Evolutionary conservation across 192 early-diverging fungal genomes (phyloP).

Genomic region (Podila epigama): DNA sequence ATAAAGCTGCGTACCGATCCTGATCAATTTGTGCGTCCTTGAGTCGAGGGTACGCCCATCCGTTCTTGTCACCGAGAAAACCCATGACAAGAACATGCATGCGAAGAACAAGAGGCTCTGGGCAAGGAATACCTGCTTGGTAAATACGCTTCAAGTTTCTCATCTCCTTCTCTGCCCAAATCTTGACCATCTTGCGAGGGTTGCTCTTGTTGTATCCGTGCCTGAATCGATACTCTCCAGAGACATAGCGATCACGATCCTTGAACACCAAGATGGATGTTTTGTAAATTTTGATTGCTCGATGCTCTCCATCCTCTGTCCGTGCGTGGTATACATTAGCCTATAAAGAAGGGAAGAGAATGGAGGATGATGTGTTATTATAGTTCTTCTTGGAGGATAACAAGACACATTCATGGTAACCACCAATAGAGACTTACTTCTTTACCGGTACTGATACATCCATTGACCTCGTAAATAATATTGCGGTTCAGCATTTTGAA

Average conservation of each 20-base stretch:
- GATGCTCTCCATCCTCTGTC: conserved; percentile 81
- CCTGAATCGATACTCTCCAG: conserved; percentile 94
- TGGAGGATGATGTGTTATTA: background rate
- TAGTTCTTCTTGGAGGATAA: too few relatives aligned
- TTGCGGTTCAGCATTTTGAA: conserved; percentile 94
- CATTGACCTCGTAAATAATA: conserved; percentile 92
- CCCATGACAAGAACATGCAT: conserved; percentile 97
- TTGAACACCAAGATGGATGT: conserved; percentile 98
- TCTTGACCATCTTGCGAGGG: conserved; percentile 97
- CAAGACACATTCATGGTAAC: background rate
- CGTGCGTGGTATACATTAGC: conserved; percentile 98
- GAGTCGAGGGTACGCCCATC: conserved; percentile 93
- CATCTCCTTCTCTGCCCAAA: conserved; percentile 99
- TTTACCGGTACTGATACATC: conserved; percentile 97
- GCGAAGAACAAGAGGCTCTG: conserved; percentile 84
- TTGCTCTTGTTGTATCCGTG: conserved; percentile 95
- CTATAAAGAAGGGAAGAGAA: conserved; percentile 39
- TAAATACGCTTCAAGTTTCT: conserved; percentile 93
- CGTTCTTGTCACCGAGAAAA: conserved; percentile 89
- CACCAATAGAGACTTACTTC: conserved; percentile 58
- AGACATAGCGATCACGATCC: conserved; percentile 97
- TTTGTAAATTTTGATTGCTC: conserved; percentile 98
- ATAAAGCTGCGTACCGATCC: conserved; percentile 75
- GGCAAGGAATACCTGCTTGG: conserved; percentile 86
- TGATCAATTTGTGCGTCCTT: conserved; percentile 91